Base-by-base conservation (phyloP, 176 grass and related monocot species). In the Leersia perrieri region DNA sequence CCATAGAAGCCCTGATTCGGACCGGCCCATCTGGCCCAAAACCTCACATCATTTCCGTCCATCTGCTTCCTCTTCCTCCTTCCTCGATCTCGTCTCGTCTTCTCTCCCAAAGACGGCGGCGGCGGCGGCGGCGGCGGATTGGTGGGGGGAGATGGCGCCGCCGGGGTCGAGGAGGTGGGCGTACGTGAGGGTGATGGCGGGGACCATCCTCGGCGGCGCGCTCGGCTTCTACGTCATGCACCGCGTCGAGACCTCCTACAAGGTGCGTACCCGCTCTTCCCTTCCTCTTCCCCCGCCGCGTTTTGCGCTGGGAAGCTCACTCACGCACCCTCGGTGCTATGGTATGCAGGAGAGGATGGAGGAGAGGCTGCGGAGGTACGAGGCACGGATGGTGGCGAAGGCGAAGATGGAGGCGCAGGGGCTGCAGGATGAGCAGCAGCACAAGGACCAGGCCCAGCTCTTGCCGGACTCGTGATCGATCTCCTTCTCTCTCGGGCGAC, bases 141-240 rank as follows among this genome's bases (percentile, higher is more conserved):
- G 3, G 11, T 40, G 11, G 73, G 7, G 68, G 39, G 60, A 2
- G 65, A 87, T 87, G 80, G 88, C 60, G 29, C 78, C 83, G 42
- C 88, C 88, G 57, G 83, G 72, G 51, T 84, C 89, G 66, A 36
- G 82, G 4, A 44, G 86, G 45, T 98, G 95, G 95, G 92, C 88
- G 23, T 88, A 88, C 80, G 5, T 90, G 45, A 90, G 90, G 47
- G 63, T 93, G 18, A 95, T 93, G 80, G 65, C 88, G 13, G 95
- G 95, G 7, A 94, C 92, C 47, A 86, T 98, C 67, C 82, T 91
- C 33, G 95, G 95, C 32, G 95, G 95, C 49, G 63, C 26, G 71
- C 72, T 98, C 26, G 92, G 90, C 27, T 94, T 95, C 83, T 95
- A 93, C 57, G 92, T 93, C 68, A 98, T 93, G 95, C 95, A 98